Evolutionary conservation across 768 basidiomycete species (phyloP), one percentile per base, ranked within the genome.

Genomic region (Trametes meyenii): DNA sequence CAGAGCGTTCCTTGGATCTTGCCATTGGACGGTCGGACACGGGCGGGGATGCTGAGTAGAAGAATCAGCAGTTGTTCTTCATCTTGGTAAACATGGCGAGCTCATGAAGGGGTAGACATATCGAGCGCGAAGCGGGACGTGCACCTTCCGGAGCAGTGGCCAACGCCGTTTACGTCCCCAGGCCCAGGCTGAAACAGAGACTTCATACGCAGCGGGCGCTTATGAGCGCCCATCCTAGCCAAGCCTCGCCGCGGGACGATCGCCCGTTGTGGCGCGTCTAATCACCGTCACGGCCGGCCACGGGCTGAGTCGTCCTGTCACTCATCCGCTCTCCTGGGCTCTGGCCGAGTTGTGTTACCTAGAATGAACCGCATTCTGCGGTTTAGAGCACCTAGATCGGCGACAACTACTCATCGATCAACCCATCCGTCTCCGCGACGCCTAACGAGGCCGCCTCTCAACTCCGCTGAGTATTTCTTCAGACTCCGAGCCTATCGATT

Each of bases 401-500:
- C 29, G n/a, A 7, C 54, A 36, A 55, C 54, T 35, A 46, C 54
- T 45, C 33, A 45, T 45, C 44, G 54, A 46, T 46, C 51, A 40
- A n/a, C 43, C 4, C 19, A 7, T 19, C 13, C 14, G 33, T 21
- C 43, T 26, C n/a, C 54, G 54, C 43, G 26, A 33, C n/a, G 26
- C 17, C 38, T 29, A 44, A 43, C 43, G 43, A 29, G 44, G n/a
- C 38, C 29, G 16, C 35, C 26, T 19, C n/a, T 45, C 43, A 33
- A 44, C 43, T 29, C 43, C 43, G 54, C 54, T 24, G 54, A 17
- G 45, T 26, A 29, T 45, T 45, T 44, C 54, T 43, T 55, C n/a
- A 55, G 29, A 55, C 54, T 55, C 54, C 43, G 54, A 55, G 35
- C 29, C n/a, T 26, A 54, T 43, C 52, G 52, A 54, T 54, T 26